phyloP scores from a whole-genome alignment of 1,284 basidiomycete species.

The Sanghuangporus sanghuang region DNA sequence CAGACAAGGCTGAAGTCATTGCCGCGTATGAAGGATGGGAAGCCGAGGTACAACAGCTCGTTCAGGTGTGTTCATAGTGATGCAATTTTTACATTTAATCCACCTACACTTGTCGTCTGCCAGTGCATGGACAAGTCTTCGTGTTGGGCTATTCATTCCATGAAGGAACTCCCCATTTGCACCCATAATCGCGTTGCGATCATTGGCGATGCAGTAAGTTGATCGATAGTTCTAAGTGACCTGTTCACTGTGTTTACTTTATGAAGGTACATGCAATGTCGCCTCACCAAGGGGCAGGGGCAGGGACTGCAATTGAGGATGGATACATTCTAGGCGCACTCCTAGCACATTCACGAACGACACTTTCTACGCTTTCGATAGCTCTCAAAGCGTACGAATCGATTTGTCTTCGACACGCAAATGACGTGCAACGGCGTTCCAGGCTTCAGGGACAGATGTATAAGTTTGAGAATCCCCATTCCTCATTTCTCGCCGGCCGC shows the following conservation, averaged over 20 bases:
- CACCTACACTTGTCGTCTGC: background rate
- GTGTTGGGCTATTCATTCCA: conserved; percentile 17
- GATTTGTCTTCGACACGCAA: conserved; percentile 31
- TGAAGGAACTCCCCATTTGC: conserved; percentile 4
- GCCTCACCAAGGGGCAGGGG: conserved; percentile 19
- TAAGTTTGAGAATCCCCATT: conserved; percentile 22
- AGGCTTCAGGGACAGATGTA: conserved; percentile 24
- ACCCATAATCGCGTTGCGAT: conserved; percentile 17
- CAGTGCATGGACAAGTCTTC: conserved; percentile 18
- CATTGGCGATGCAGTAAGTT: conserved; percentile 19
- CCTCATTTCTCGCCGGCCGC: conserved; percentile 10
- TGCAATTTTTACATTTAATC: background rate
- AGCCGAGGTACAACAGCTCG: conserved; percentile 14
- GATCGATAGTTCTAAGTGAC: background rate
- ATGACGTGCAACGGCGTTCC: conserved; percentile 27
- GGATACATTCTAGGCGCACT: conserved; percentile 31
- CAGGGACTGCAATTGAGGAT: conserved; percentile 24
- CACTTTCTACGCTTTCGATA: conserved; percentile 17
- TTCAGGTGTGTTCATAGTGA: conserved; percentile 8
- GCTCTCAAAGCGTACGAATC: conserved; percentile 32
- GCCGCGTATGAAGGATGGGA: conserved; percentile 13
- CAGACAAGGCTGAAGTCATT: background rate
- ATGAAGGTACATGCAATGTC: conserved; percentile 19
- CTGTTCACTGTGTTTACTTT: background rate
- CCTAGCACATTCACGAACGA: conserved; percentile 28